Evolutionary conservation across 169 alveolate species (phyloP), one percentile per base, ranked within the genome.

Genomic region (Cystoisospora suis): DNA sequence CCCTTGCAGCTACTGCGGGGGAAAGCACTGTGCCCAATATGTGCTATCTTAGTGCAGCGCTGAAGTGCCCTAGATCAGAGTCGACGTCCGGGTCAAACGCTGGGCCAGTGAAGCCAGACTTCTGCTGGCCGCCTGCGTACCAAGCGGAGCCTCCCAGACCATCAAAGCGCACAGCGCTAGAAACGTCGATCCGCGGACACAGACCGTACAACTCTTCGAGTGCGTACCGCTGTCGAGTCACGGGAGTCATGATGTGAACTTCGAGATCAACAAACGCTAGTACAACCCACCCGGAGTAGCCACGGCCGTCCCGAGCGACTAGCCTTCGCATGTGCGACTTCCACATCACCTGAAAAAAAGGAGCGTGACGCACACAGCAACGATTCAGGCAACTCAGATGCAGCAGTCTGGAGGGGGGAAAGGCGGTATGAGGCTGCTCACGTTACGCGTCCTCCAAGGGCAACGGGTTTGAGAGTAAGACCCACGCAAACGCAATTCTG

Each of bases 221-320:
- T 6, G 69, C 81, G 81, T 85, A 85, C 29, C 61, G 70, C 36
- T 59, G 42, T 23, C 90, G 29, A 5, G 56, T 85, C 6, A 59
- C 47, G n/a, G 58, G 79, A 3, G 90, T 85, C 81, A 47, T 85
- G 44, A 85, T 65, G 90, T 85, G 90, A 17, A 85, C 81, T n/a
- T 85, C 53, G 81, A 85, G n/a, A 44, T 58, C 42, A 34, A n/a
- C 34, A 36, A 85, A 85, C 20, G 53, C 29, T 69, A 85, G 29
- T 0, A 44, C 90, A 15, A 59, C 36, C 90, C 90, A 85, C 3
- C 90, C 90, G n/a, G 80, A 49, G 36, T 27, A 36, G 15, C 90
- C 90, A 3, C 79, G 29, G 6, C 90, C 90, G n/a, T 85, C 90
- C n/a, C 81, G 70, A 40, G 81, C 90, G 32, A 72, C 59, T 34